Evolutionary conservation across 148 eudicot species (phyloP).

Genomic region (Limonium bicolor): DNA sequence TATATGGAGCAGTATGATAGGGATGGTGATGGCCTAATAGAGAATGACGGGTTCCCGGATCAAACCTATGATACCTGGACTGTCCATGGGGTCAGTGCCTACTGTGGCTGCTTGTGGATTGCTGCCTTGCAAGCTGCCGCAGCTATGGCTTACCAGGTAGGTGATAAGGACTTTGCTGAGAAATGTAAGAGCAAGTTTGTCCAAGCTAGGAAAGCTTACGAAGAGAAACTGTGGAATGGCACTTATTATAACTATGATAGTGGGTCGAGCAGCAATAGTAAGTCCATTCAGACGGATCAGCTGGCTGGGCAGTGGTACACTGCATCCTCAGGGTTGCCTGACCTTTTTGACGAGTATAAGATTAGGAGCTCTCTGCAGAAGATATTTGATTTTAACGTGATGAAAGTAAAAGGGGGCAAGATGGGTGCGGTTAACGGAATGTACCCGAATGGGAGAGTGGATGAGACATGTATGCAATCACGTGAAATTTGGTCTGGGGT

Average conservation of each 20-base stretch:
- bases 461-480: constrained; percentile 98
- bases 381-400: constrained; percentile 79
- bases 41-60: constrained; percentile 96
- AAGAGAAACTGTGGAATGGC: constrained; percentile 84
- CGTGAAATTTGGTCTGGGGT: constrained; percentile 98
- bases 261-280: constrained; percentile 90
- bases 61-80: constrained; percentile 99
- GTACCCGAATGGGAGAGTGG: constrained; percentile 89
- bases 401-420: constrained; percentile 77
- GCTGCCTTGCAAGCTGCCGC: constrained; percentile 95
- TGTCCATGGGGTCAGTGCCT: constrained; percentile 91
- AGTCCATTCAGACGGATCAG: constrained; percentile 93
- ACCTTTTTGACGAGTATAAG: constrained; percentile 60
- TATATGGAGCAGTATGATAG: constrained; percentile 94
- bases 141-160: constrained; percentile 82
- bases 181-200: constrained; percentile 57
- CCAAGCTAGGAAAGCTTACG: constrained; percentile 57
- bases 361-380: constrained; percentile 60
- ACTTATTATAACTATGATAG: constrained; percentile 94
- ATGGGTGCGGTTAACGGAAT: constrained; percentile 98
- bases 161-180: constrained; percentile 67
- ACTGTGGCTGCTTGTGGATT: constrained; percentile 94
- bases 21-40: constrained; percentile 78
- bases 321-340: constrained; percentile 84
- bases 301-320: constrained; percentile 97